These are phyloP conservation scores for Hypoxylon cercidicola DNA, from an alignment of 495 filamentous ascomycete species.

Conservation along the genomic window DNA sequence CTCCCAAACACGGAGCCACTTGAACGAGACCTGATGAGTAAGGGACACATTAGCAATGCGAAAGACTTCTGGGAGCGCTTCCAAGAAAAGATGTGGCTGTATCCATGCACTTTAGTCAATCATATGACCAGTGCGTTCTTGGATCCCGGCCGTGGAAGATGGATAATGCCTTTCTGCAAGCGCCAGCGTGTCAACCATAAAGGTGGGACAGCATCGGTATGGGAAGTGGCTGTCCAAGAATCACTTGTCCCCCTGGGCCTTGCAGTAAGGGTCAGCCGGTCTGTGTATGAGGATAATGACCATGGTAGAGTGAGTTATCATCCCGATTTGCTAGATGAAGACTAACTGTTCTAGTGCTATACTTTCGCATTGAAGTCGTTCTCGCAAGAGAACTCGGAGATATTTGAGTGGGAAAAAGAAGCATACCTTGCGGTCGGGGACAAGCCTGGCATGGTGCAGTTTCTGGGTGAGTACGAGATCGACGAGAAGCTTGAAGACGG, in stretches of 20 bases:
- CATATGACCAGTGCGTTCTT: constrained; percentile 15
- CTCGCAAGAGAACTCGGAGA: constrained; percentile 16
- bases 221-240: constrained; percentile 46
- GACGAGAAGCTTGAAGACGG: constrained; percentile 29
- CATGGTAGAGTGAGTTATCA: constrained; percentile 16
- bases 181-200: constrained; percentile 36
- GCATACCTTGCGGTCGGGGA: constrained; percentile 43
- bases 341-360: constrained; percentile 45
- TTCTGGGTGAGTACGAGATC: constrained; percentile 36
- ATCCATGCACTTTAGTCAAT: constrained; percentile 12
- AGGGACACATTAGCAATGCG: constrained; percentile 1
- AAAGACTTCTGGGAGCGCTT: constrained; percentile 41
- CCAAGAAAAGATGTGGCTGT: constrained; percentile 41
- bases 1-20: constrained; percentile 7
- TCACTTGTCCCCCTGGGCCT: constrained; percentile 41
- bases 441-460: constrained; percentile 44
- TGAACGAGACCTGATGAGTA: not conserved
- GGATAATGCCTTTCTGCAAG: constrained; percentile 47
- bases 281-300: constrained; percentile 25
- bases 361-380: constrained; percentile 52
- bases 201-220: constrained; percentile 50
- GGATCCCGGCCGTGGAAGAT: constrained; percentile 19
- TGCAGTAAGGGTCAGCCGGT: constrained; percentile 1
- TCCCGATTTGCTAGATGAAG: not conserved
- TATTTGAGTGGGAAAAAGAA: constrained; percentile 46